A percentile compares a stretch with the other conserved stretches of the same genome.
Evolutionary conservation across 2,329 filamentous ascomycete genomes (phyloP).

Genomic region (Pseudogymnoascus sp.): DNA sequence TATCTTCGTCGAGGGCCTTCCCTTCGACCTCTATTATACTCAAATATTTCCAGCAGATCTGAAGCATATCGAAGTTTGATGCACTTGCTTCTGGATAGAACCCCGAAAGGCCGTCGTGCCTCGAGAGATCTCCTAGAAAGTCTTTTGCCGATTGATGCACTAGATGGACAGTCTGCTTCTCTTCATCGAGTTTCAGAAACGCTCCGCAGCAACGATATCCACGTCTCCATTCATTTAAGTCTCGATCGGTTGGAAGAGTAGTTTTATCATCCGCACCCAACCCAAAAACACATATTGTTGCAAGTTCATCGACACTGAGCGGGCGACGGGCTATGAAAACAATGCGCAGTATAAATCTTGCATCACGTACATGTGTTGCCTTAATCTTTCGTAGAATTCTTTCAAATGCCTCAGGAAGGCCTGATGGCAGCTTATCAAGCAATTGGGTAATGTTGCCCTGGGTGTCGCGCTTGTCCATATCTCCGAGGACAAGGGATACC

Average conservation of each 20-base stretch:
- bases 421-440: not conserved
- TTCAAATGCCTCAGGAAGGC: not conserved
- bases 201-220: constrained; percentile 25
- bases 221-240: not conserved
- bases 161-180: constrained; percentile 19
- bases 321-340: not conserved
- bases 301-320: not conserved
- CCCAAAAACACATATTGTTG: not conserved
- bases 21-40: not conserved
- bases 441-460: not conserved
- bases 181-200: constrained; percentile 25
- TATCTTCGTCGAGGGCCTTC: not conserved
- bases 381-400: not conserved
- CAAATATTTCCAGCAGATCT: not conserved
- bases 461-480: constrained; percentile 16
- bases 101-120: not conserved
- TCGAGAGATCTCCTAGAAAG: constrained; percentile 20
- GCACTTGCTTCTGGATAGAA: not conserved
- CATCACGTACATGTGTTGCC: not conserved
- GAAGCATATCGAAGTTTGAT: not conserved
- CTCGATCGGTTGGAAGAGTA: not conserved
- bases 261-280: not conserved
- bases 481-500: constrained; percentile 32
- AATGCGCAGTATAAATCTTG: not conserved
- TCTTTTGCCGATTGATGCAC: constrained; percentile 30